phyloP scores from a whole-genome alignment of 2,329 filamentous ascomycete species.

The Aspergillus clavatus region DNA sequence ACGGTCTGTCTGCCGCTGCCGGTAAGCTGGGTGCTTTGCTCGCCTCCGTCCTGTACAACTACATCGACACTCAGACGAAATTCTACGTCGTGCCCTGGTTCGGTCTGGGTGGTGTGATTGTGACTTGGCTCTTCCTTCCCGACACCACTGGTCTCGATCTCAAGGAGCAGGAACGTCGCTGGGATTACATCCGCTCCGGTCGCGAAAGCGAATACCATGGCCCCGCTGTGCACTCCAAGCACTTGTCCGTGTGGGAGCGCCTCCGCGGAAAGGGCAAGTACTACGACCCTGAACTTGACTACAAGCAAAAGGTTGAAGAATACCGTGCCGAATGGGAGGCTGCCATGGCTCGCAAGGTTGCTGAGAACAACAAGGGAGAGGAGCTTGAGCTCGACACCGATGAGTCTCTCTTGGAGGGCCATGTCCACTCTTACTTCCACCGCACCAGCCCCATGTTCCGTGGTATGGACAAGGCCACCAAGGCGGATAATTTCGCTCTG shows the following conservation, averaged over 20 bases:
- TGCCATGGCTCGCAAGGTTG: slow-evolving; percentile 43
- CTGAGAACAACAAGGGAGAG: slow-evolving; percentile 44
- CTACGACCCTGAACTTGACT: slow-evolving; percentile 80
- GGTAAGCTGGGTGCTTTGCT: slow-evolving; percentile 86
- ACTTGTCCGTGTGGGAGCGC: slow-evolving; percentile 85
- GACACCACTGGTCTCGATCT: slow-evolving; percentile 95
- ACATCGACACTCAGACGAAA: slow-evolving; percentile 77
- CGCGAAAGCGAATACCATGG: slow-evolving; percentile 82
- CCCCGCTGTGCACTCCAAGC: slow-evolving; percentile 82
- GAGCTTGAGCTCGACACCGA: slow-evolving; percentile 36
- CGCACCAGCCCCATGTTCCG: slow-evolving; percentile 46
- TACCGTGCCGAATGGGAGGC: slow-evolving; percentile 60
- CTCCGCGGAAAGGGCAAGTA: slow-evolving; percentile 69
- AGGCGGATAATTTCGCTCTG: slow-evolving; percentile 30
- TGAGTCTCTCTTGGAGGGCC: slow-evolving; percentile 45
- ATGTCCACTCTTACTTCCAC: slow-evolving; percentile 52
- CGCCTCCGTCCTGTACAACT: slow-evolving; percentile 88
- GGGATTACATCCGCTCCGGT: slow-evolving; percentile 77
- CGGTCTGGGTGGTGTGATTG: slow-evolving; percentile 75
- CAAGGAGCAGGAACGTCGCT: slow-evolving; percentile 94
- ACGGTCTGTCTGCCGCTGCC: slow-evolving; percentile 87
- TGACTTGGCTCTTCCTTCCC: slow-evolving; percentile 84
- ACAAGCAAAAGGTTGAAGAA: slow-evolving; percentile 77
- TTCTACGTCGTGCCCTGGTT: slow-evolving; percentile 97
- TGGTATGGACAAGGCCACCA: slow-evolving; percentile 30